Percentiles rank a stretch among this genome's conserved stretches.
phyloP scores from a whole-genome alignment of 1,139 yeast genomes.

The Taphrina confusa region DNA sequence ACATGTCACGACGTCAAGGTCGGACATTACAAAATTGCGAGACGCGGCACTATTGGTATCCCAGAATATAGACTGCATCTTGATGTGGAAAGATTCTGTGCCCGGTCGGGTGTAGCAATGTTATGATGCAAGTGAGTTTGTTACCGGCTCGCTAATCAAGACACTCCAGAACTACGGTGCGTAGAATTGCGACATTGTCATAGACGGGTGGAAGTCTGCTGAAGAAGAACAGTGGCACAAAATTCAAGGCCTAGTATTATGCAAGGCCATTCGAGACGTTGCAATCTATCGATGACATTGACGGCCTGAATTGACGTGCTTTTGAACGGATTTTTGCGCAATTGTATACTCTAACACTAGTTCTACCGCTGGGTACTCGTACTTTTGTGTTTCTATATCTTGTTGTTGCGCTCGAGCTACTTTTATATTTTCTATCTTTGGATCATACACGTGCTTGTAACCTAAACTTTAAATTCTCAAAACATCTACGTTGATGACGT shows the following conservation, averaged over 20 bases:
- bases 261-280: too few species aligned
- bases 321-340: too few species aligned
- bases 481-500: too few species aligned
- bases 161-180: not conserved
- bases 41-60: not conserved
- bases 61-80: not conserved
- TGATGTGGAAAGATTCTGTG: not conserved
- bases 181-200: not conserved
- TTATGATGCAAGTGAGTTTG: not conserved
- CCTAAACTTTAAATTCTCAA: too few species aligned
- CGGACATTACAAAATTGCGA: not conserved
- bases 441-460: too few species aligned
- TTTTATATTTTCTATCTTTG: too few species aligned
- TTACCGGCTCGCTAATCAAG: not conserved
- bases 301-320: too few species aligned
- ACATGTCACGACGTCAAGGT: not conserved
- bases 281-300: too few species aligned
- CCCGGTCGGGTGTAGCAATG: not conserved
- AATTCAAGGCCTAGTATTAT: not conserved
- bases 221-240: not conserved
- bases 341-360: too few species aligned
- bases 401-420: too few species aligned
- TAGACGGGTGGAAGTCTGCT: not conserved
- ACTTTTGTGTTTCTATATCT: too few species aligned
- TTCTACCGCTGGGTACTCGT: too few species aligned